A percentile compares a stretch with the other conserved stretches of the same genome.
Evolutionary conservation across 805 yeast genomes (phyloP).

Genomic region (Teunomyces panamensis): DNA sequence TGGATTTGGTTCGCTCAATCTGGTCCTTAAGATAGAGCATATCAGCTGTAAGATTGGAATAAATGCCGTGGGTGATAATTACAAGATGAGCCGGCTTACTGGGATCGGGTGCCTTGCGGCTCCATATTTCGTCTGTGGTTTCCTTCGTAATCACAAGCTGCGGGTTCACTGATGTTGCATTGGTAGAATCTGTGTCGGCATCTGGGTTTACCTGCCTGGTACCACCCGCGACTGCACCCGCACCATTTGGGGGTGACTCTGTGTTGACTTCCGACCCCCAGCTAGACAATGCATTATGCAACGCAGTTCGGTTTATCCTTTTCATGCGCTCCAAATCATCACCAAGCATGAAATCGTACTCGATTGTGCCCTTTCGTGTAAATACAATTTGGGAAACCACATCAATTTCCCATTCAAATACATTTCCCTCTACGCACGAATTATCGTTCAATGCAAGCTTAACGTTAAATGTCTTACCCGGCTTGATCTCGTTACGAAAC

Average conservation of each 20-base stretch:
- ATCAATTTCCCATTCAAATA: slow-evolving; percentile 38
- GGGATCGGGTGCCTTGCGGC: slow-evolving; percentile 20
- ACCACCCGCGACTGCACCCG: not conserved
- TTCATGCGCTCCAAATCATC: slow-evolving; percentile 32
- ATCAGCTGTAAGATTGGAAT: slow-evolving; percentile 44
- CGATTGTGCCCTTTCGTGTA: slow-evolving; percentile 27
- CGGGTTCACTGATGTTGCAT: slow-evolving; percentile 13
- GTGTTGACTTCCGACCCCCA: not conserved
- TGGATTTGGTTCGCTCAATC: slow-evolving; percentile 20
- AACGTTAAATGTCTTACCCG: slow-evolving; percentile 67
- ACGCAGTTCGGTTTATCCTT: slow-evolving; percentile 25
- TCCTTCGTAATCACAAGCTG: slow-evolving; percentile 24
- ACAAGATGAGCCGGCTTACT: slow-evolving; percentile 37
- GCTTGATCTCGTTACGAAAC: slow-evolving; percentile 50
- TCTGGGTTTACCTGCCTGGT: not conserved
- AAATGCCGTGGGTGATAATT: slow-evolving; percentile 43
- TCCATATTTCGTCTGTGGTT: slow-evolving; percentile 35
- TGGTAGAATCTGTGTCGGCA: not conserved
- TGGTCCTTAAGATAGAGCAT: slow-evolving; percentile 40
- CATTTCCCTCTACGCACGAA: slow-evolving; percentile 22
- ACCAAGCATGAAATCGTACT: slow-evolving; percentile 38
- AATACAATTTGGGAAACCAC: slow-evolving; percentile 41
- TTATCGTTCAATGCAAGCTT: slow-evolving; percentile 48
- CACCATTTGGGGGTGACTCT: not conserved
- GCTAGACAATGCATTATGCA: slow-evolving; percentile 8